A percentile compares a stretch with the other conserved stretches of the same genome.
These are phyloP conservation scores for Lanzia echinophila DNA, from an alignment of 2,329 filamentous ascomycete genomes.

Conservation along the genomic window DNA sequence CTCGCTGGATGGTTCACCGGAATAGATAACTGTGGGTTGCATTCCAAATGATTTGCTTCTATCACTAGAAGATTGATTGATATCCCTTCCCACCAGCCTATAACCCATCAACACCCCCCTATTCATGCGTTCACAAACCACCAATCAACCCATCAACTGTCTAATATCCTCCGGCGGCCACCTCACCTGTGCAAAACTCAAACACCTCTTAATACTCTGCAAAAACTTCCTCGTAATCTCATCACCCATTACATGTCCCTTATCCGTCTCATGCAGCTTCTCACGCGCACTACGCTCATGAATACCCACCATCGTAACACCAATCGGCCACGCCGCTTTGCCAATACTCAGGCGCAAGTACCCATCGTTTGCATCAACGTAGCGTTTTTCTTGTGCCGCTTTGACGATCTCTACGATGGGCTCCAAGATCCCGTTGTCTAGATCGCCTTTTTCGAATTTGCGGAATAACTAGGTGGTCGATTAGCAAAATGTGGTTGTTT, in stretches of 20 bases:
- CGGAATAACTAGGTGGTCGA: constrained; percentile 64
- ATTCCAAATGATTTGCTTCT: no score
- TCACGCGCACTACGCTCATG: constrained; percentile 94
- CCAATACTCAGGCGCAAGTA: constrained; percentile 91
- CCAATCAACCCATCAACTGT: constrained; percentile 74
- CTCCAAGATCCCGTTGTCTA: constrained; percentile 72
- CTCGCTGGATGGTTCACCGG: no score
- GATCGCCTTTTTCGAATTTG: constrained; percentile 73
- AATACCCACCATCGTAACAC: constrained; percentile 99
- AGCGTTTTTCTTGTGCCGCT: constrained; percentile 81
- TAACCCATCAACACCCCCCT: no score
- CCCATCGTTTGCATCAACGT: constrained; percentile 94
- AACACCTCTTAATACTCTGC: constrained; percentile 93
- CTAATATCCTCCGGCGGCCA: constrained; percentile 91
- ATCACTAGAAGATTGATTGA: no score
- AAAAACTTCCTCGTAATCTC: constrained; percentile 92
- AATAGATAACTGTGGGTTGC: no score
- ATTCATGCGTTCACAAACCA: no score
- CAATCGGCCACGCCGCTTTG: constrained; percentile 97
- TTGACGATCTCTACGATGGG: constrained; percentile 88
- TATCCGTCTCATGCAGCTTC: constrained; percentile 82
- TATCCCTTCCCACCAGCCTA: no score
- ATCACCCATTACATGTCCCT: constrained; percentile 95
- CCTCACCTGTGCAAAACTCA: constrained; percentile 93
- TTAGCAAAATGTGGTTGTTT: no score